Evolutionary conservation across 2,329 filamentous ascomycete genomes (phyloP).

Genomic region (Mycogone perniciosa): DNA sequence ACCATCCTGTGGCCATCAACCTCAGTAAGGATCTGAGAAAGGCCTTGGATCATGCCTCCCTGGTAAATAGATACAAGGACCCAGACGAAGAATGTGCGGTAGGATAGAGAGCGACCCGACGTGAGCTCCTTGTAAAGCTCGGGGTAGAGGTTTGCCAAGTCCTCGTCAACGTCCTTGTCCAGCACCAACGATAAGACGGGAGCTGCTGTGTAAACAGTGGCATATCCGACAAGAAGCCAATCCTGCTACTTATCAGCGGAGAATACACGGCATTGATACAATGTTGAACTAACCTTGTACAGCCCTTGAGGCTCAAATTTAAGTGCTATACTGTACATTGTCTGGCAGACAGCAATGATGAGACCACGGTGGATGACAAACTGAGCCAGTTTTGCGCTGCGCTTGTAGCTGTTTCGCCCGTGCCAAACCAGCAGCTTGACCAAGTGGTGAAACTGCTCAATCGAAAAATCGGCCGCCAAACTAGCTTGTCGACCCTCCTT

Average conservation of each 20-base stretch:
- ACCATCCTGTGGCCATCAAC: slow-evolving; percentile 73
- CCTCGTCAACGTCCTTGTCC: slow-evolving; percentile 91
- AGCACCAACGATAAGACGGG: slow-evolving; percentile 92
- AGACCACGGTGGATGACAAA: slow-evolving; percentile 97
- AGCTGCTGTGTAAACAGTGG: slow-evolving; percentile 88
- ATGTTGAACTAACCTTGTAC: slow-evolving; percentile 55
- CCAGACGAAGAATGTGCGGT: slow-evolving; percentile 96
- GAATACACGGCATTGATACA: no score
- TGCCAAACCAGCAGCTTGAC: slow-evolving; percentile 99
- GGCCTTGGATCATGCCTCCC: slow-evolving; percentile 89
- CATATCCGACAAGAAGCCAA: slow-evolving; percentile 95
- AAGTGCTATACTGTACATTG: slow-evolving; percentile 91
- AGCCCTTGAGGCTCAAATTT: slow-evolving; percentile 90
- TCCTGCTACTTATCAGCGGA: slow-evolving; percentile 45
- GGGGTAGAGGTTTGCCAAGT: slow-evolving; percentile 87
- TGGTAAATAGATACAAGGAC: slow-evolving; percentile 93
- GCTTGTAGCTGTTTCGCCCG: slow-evolving; percentile 93
- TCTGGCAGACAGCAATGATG: slow-evolving; percentile 93
- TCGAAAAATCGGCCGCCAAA: slow-evolving; percentile 92
- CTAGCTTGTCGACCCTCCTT: slow-evolving; percentile 96
- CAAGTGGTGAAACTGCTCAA: slow-evolving; percentile 89
- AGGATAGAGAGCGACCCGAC: slow-evolving; percentile 75
- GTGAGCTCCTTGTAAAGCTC: slow-evolving; percentile 98
- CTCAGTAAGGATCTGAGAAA: slow-evolving; percentile 80
- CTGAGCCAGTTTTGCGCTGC: slow-evolving; percentile 88